Evolutionary conservation across 164 flowering plant genomes (phyloP).

Genomic region (Annona cherimola): DNA sequence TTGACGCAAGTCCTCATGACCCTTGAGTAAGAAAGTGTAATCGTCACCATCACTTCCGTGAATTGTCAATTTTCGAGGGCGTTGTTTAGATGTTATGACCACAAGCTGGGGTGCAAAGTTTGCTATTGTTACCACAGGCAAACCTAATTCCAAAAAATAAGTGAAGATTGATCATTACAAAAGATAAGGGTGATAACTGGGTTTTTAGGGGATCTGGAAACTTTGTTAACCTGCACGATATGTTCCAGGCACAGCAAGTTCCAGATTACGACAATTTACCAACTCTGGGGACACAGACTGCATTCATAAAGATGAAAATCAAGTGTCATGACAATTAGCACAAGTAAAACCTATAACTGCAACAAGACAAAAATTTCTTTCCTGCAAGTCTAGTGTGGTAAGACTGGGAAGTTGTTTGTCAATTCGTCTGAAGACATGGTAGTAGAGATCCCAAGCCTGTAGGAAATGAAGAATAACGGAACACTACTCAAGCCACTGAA

Average conservation of each 20-base stretch:
- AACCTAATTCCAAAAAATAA: conserved; percentile 35
- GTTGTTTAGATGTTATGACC: conserved; percentile 94
- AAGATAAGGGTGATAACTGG: neutral
- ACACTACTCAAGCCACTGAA: neutral
- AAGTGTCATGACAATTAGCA: conserved; percentile 4
- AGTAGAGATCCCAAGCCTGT: conserved; percentile 99
- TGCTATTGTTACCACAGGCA: conserved; percentile 81
- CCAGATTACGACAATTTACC: conserved; percentile 68
- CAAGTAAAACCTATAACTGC: conserved; percentile 2
- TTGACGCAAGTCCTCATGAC: conserved; percentile 97
- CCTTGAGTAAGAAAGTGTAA: conserved; percentile 89
- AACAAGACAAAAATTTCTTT: conserved; percentile 16
- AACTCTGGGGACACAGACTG: conserved; percentile 95
- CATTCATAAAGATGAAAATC: conserved; percentile 12
- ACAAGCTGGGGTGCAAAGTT: conserved; percentile 90
- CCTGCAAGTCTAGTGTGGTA: conserved; percentile 91
- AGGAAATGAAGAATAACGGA: neutral
- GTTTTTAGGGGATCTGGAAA: neutral
- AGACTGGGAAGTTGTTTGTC: conserved; percentile 95
- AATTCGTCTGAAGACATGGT: conserved; percentile 91
- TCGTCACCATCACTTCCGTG: conserved; percentile 97
- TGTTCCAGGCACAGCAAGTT: conserved; percentile 98
- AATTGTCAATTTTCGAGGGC: conserved; percentile 95
- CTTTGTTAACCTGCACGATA: conserved; percentile 71
- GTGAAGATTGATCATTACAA: neutral